A percentile compares a stretch with the other conserved stretches of the same genome.
Conservation (phyloP, 441 rosid genomes). For the Eruca vesicaria region DNA sequence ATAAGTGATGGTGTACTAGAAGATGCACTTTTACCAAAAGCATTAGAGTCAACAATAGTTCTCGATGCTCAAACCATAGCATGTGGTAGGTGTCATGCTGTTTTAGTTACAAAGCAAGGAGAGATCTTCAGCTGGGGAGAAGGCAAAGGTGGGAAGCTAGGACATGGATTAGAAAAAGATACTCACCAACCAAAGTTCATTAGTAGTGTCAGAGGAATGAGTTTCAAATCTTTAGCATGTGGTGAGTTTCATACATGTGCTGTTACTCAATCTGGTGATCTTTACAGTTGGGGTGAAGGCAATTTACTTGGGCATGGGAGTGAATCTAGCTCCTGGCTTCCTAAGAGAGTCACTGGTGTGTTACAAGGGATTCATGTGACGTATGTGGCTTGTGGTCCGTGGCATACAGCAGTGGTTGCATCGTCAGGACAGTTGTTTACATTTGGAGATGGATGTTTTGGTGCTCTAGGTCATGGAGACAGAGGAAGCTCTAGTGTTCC, state of each 20-base stretch:
- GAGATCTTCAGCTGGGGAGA: slow-evolving; percentile 91
- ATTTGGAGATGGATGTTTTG: slow-evolving; percentile 93
- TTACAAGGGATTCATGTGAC: slow-evolving; percentile 67
- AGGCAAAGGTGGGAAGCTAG: slow-evolving; percentile 84
- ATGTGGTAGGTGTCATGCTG: slow-evolving; percentile 80
- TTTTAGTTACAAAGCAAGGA: slow-evolving; percentile 78
- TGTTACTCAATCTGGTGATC: slow-evolving; percentile 76
- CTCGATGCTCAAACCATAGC: slow-evolving; percentile 71
- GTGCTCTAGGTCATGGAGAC: slow-evolving; percentile 89
- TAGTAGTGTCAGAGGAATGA: slow-evolving; percentile 53
- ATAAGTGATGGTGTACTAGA: slow-evolving; percentile 50
- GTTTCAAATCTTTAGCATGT: slow-evolving; percentile 71
- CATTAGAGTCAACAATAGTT: slow-evolving; percentile 60
- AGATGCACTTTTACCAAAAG: slow-evolving; percentile 65
- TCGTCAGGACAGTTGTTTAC: slow-evolving; percentile 83
- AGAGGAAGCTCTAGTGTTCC: slow-evolving; percentile 53
- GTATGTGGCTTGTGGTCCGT: slow-evolving; percentile 76
- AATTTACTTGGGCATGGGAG: slow-evolving; percentile 88
- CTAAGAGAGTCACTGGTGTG: slow-evolving; percentile 64
- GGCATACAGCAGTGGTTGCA: slow-evolving; percentile 89
- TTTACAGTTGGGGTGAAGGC: slow-evolving; percentile 94
- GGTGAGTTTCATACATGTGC: slow-evolving; percentile 90
- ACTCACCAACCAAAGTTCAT: slow-evolving; percentile 65
- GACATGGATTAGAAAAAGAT: slow-evolving; percentile 73
- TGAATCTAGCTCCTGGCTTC: slow-evolving; percentile 81